A percentile compares a stretch with the other conserved stretches of the same genome.
Evolutionary conservation across 768 basidiomycete species (phyloP).

Genomic region (Hericium coralloides): DNA sequence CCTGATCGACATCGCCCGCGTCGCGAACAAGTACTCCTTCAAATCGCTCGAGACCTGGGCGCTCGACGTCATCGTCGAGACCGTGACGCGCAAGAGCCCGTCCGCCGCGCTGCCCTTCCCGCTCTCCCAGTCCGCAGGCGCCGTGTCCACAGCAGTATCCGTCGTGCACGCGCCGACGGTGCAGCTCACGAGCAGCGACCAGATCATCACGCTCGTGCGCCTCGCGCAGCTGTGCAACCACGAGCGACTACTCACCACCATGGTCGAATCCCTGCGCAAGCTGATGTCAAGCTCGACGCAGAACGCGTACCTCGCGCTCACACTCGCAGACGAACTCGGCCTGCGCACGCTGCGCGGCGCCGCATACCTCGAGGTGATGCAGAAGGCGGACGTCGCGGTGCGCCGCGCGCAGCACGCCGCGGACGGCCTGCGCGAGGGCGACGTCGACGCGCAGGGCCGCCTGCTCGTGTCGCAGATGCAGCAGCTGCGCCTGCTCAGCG

Average conservation of each 20-base stretch:
- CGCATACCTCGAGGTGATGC: conserved; percentile 71
- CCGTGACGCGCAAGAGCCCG: conserved; percentile 48
- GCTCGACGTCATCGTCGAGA: conserved; percentile 62
- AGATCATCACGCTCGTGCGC: conserved; percentile 33
- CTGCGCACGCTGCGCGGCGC: conserved; percentile 50
- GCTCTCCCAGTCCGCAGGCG: conserved; percentile 16
- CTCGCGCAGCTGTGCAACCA: conserved; percentile 65
- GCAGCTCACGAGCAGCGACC: conserved; percentile 12
- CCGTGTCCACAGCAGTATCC: conserved; percentile 23
- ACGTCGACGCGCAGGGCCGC: conserved; percentile 31
- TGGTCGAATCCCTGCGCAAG: conserved; percentile 48
- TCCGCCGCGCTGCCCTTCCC: conserved; percentile 39
- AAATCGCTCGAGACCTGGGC: conserved; percentile 69
- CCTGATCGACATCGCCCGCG: conserved; percentile 53
- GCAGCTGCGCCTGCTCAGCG: conserved; percentile 56
- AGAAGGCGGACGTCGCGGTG: conserved; percentile 38
- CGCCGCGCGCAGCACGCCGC: conserved; percentile 10
- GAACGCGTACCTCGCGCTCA: conserved; percentile 68
- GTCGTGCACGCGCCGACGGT: conserved; percentile 3
- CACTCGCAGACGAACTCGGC: conserved; percentile 61
- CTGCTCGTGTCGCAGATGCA: conserved; percentile 49
- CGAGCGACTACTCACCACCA: conserved; percentile 46
- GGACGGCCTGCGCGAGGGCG: conserved; percentile 11
- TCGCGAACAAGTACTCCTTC: conserved; percentile 70
- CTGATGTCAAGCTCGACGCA: conserved; percentile 55